Percentiles rank a stretch among this genome's conserved stretches.
Conservation (phyloP, 352 stramenopile species). For the Globisporangium irregulare region DNA sequence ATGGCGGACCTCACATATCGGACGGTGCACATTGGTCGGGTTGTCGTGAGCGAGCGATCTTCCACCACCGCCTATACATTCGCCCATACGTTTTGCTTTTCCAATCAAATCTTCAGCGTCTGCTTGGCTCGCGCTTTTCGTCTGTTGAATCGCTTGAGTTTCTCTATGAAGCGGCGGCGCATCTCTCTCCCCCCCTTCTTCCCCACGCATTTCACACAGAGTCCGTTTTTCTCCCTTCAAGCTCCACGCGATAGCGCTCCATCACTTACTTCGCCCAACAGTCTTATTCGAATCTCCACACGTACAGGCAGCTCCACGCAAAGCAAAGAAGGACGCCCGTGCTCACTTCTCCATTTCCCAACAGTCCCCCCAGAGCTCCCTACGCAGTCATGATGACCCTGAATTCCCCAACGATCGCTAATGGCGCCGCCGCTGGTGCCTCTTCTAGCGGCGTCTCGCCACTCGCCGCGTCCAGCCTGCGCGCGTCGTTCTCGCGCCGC, state of each 20-base stretch:
- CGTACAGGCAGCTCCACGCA: neutral
- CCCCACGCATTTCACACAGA: neutral
- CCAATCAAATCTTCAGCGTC: neutral
- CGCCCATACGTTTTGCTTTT: neutral
- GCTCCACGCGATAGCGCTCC: neutral
- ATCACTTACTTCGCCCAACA: neutral
- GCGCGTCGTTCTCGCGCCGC: constrained; percentile 14
- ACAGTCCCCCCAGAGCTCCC: neutral
- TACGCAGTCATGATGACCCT: constrained; percentile 1
- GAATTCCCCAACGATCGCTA: neutral
- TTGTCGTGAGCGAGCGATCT: neutral
- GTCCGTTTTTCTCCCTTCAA: constrained; percentile 2
- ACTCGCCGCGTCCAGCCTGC: neutral
- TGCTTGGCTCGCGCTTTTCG: neutral
- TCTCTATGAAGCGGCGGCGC: neutral
- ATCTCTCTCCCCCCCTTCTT: neutral
- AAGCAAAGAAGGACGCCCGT: neutral
- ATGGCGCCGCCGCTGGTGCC: neutral
- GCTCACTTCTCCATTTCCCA: constrained; percentile 4
- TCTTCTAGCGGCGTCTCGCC: constrained; percentile 7
- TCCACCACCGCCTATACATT: neutral
- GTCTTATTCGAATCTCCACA: neutral
- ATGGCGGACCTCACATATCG: neutral
- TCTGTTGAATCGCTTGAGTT: neutral
- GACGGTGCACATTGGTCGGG: neutral